These are phyloP conservation scores for Caryocar brasiliense DNA, from an alignment of 441 rosid genomes.

Conservation along the genomic window DNA sequence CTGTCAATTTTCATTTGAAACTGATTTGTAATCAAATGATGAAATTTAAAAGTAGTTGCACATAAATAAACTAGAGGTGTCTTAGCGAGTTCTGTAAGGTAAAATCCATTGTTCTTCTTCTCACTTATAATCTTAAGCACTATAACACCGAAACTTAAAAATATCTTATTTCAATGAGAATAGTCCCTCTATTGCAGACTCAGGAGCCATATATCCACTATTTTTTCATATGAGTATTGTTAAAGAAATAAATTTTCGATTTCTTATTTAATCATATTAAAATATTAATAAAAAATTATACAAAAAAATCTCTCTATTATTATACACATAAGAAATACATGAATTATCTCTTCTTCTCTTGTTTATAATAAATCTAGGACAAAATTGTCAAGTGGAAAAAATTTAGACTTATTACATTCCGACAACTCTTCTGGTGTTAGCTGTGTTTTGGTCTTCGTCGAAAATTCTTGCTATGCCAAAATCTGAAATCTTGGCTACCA, in stretches of 20 bases:
- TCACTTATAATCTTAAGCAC: slow-evolving; percentile 34
- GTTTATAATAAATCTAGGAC: too few relatives aligned
- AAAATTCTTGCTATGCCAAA: slow-evolving; percentile 34
- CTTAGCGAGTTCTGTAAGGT: slow-evolving; percentile 7
- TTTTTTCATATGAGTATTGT: background rate
- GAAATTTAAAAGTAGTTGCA: background rate
- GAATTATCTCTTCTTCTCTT: too few relatives aligned
- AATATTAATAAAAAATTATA: background rate
- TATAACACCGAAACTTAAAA: slow-evolving; percentile 38
- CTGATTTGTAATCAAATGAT: background rate
- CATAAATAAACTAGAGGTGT: slow-evolving; percentile 8
- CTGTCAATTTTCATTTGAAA: slow-evolving; percentile 11
- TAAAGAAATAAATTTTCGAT: too few relatives aligned
- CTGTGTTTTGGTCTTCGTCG: slow-evolving; percentile 14
- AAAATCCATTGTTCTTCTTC: slow-evolving; percentile 21
- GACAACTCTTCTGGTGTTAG: slow-evolving; percentile 18
- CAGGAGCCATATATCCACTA: slow-evolving; percentile 33
- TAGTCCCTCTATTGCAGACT: slow-evolving; percentile 28
- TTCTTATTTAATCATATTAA: background rate
- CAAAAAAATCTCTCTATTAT: background rate
- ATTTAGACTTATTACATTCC: slow-evolving; percentile 22
- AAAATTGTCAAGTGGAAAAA: too few relatives aligned
- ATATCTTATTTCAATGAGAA: slow-evolving; percentile 37
- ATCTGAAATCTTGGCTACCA: slow-evolving; percentile 34
- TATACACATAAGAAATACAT: too few relatives aligned